These are phyloP conservation scores for Manihot esculenta DNA, from an alignment of 441 rosid genomes.

Conservation along the genomic window DNA sequence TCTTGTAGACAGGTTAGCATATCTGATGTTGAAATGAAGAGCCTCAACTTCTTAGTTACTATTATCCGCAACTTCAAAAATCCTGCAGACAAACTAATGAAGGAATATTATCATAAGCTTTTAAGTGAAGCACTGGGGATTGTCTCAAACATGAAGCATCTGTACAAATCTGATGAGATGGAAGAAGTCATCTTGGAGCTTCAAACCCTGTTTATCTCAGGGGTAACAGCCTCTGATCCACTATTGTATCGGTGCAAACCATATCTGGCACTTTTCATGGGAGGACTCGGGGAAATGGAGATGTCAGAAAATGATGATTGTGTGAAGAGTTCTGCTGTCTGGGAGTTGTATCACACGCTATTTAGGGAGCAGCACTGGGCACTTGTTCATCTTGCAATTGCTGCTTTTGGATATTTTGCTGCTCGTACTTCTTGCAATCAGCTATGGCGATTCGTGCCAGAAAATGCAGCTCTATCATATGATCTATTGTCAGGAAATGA, in stretches of 20 bases:
- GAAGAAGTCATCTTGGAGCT: conserved; percentile 62
- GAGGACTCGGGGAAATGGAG: conserved; percentile 61
- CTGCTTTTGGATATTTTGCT: conserved; percentile 81
- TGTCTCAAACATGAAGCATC: conserved; percentile 50
- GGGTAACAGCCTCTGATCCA: conserved; percentile 38
- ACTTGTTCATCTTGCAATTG: conserved; percentile 61
- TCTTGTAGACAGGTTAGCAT: conserved; percentile 54
- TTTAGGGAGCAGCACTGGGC: conserved; percentile 83
- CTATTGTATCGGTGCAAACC: conserved; percentile 52
- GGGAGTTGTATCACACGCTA: conserved; percentile 77
- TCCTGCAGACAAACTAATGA: conserved; percentile 33
- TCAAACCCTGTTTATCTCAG: conserved; percentile 55
- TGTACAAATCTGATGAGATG: conserved; percentile 59
- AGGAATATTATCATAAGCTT: conserved; percentile 43
- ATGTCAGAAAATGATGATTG: conserved; percentile 65
- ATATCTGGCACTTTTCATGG: conserved; percentile 63
- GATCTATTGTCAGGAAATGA: conserved; percentile 57
- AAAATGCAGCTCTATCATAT: conserved; percentile 75
- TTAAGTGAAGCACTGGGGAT: conserved; percentile 52
- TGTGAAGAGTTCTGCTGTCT: conserved; percentile 58
- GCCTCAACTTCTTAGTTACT: conserved; percentile 54
- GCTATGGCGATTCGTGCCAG: conserved; percentile 86
- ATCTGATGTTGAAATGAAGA: conserved; percentile 57
- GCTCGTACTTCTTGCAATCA: conserved; percentile 73
- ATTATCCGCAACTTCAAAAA: conserved; percentile 39